Evolutionary conservation across 345 rosid species (phyloP), one percentile per base, ranked within the genome.

Genomic region (Populus euphratica): DNA sequence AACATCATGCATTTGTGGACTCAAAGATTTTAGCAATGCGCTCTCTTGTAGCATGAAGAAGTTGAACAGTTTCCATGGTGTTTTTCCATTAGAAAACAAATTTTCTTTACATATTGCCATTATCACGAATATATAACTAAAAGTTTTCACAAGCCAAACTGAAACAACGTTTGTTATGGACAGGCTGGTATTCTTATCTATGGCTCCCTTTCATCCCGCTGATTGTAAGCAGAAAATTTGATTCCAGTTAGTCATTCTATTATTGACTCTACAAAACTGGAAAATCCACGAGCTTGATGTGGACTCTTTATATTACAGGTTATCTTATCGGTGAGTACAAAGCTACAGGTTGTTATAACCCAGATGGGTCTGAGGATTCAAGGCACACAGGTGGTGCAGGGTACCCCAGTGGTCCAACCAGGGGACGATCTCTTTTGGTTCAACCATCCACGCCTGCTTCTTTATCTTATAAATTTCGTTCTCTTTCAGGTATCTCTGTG

Each of bases 351-450:
- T 83, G 87, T 92, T 76, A 93, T 96, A 79, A 92, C 98, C 5
- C 86, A 88, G 80, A 69, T 96, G 86, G 99, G 94, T 21, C 81
- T 96, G 29, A 88, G 90, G 72, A 87, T 93, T 84, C 93, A 87
- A 86, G 94, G 89, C 84, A 98, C 97, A 31, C 89, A 85, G 69
- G 99, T 96, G 72, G 94, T 96, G 73, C 87, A 85, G 84, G 99
- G 99, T 69, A 90, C 94, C n/a, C 99, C 98, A 0, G 84, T 96
- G 68, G 99, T 96, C 81, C 86, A 90, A 83, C 99, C 96, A 6
- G 90, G 93, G 0, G 96, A 96, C 75, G 91, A 93, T 10, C 97
- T 96, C 76, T 96, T 96, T 90, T 96, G 99, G 99, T 93, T 96
- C 8, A 89, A 96, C 25, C 86, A 89, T 20, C 98, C 99, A 0